Base-by-base conservation (phyloP, 202 grass and related monocot species). In the Elaeis oleifera region DNA sequence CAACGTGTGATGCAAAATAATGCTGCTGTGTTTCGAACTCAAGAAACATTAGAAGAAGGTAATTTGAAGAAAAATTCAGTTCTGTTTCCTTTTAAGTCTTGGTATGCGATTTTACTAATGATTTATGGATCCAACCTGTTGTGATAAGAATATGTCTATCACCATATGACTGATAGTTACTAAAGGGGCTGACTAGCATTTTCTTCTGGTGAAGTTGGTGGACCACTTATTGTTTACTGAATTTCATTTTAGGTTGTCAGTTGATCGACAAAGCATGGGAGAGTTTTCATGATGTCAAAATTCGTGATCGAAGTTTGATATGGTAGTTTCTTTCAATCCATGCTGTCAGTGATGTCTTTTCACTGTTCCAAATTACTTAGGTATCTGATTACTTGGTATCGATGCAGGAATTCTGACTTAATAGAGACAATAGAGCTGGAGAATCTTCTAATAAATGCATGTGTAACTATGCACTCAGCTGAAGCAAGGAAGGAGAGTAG, bases 1-100 rank as follows among this genome's bases (percentile, higher is more conserved):
- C 84, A 87, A 16, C 75, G 79, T 14, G 79, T 87, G 59, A 87
- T 87, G 84, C 79, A 87, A 82, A 87, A 79, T 48, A 87, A 87
- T 65, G 84, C 71, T 58, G 79, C 84, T 79, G 84, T 87, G 5
- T 87, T 87, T 69, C 84, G 84, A 60, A 87, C 84, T 23, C 84
- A 82, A 70, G 76, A 82, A 76, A 87, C 84, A 16, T 68, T 87
- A 51, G 79, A 76, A 52, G 84, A 87, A 82, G 84, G 84, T 87
- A 62, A 31, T 62, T 20, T 57, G 19, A 55, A 7, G 74, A 61
- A 4, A 69, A 23, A 60, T 56, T 14, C 21, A 23, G 48, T 53
- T 18, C 2, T 13, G 3, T 27, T 54, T 22, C 5, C 18, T 27
- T 56, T 69, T 58, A 44, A 13, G 11, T 44, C 11, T 13, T 44